Evolutionary conservation across 73 alveolate species (phyloP).

Genomic region (Stentor roeselii): DNA sequence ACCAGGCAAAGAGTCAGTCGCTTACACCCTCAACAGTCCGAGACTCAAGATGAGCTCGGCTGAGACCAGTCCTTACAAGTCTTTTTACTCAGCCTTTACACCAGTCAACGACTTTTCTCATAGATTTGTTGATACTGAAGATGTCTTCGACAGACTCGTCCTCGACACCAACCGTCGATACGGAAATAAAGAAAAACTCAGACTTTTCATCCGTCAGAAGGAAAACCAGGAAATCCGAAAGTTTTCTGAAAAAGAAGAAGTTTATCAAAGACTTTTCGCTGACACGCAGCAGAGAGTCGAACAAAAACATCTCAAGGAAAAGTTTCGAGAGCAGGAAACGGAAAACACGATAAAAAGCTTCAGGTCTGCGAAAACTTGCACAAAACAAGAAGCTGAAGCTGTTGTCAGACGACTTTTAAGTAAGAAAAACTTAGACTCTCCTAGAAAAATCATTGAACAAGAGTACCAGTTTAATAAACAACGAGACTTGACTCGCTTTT

Average conservation of each 20-base stretch:
- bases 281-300: background rate
- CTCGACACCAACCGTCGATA: background rate
- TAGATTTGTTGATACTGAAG: background rate
- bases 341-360: background rate
- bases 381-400: background rate
- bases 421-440: background rate
- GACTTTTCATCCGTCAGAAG: too few species aligned
- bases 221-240: background rate
- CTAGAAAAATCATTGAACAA: background rate
- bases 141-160: background rate
- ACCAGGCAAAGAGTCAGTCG: too few species aligned
- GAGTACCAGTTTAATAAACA: background rate
- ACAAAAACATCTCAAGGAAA: background rate
- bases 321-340: background rate
- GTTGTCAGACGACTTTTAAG: background rate
- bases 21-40: too few species aligned
- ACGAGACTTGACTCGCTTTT: background rate
- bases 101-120: background rate
- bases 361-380: background rate
- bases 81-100: background rate
- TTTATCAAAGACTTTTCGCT: background rate
- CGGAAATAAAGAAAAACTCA: background rate
- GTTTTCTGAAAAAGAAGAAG: background rate
- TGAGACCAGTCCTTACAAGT: background rate
- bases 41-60: background rate